Conservation (phyloP, 2,329 filamentous ascomycete species). For the Alternaria arborescens region DNA sequence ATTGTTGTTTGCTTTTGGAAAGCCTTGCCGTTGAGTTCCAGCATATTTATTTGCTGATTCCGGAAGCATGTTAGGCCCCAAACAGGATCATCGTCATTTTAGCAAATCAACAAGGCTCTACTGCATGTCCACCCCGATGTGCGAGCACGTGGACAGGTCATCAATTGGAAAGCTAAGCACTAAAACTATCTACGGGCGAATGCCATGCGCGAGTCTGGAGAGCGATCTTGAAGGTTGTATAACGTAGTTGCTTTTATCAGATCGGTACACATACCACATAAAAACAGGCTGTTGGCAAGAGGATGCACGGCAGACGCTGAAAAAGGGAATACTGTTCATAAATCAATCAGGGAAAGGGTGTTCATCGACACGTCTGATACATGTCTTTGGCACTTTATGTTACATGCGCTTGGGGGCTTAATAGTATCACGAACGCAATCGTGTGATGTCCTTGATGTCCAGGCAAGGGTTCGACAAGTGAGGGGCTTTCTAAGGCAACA, state of each 20-base stretch:
- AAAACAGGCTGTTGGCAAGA: background rate
- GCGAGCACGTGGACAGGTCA: background rate
- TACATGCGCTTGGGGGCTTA: background rate
- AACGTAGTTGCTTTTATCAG: background rate
- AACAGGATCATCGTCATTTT: no score
- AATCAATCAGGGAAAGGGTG: no score
- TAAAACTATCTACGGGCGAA: background rate
- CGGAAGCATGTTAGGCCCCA: no score
- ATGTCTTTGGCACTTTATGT: no score
- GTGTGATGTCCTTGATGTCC: background rate
- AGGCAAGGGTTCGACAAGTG: no score
- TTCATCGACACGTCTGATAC: no score
- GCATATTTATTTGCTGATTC: background rate
- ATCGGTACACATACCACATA: background rate
- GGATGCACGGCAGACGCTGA: background rate
- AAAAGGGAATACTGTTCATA: no score
- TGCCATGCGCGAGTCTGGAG: no score
- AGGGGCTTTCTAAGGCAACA: background rate
- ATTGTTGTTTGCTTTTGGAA: background rate
- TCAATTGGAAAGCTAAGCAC: background rate
- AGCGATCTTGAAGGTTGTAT: background rate
- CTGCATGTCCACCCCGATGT: background rate
- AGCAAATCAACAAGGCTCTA: no score
- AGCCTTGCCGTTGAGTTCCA: background rate
- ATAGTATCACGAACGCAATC: background rate